Percentiles rank a stretch among this genome's conserved stretches.
Conservation (phyloP, 1,284 basidiomycete species). For the Cutaneotrichosporon sp. region DNA sequence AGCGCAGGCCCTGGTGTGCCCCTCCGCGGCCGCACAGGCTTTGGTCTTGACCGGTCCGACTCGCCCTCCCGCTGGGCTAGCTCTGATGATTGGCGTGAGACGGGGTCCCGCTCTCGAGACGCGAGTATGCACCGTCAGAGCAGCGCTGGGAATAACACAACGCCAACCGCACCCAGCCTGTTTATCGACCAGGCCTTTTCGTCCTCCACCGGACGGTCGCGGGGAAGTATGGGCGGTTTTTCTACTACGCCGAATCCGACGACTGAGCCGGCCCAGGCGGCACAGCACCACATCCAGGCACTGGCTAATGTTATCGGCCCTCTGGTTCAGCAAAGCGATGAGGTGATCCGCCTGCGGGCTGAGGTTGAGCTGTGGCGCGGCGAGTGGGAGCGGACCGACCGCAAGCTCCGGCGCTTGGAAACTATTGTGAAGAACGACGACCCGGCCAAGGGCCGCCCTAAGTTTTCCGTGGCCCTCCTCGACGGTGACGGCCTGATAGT, state of each 20-base stretch:
- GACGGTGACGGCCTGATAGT: conserved; percentile 44
- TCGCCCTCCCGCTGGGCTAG: conserved; percentile 11
- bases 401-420: conserved; percentile 32
- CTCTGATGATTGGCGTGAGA: conserved; percentile 12
- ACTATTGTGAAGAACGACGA: conserved; percentile 24
- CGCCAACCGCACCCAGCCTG: background rate
- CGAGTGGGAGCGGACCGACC: conserved; percentile 31
- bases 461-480: conserved; percentile 37
- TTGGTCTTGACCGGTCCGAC: background rate
- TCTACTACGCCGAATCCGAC: background rate
- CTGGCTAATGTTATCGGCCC: conserved; percentile 24
- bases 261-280: conserved; percentile 19
- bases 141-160: too few species aligned
- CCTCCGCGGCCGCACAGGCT: conserved; percentile 3
- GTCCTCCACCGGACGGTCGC: conserved; percentile 15
- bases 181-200: conserved; percentile 15
- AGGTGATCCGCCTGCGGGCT: conserved; percentile 39
- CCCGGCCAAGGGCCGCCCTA: conserved; percentile 15
- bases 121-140: conserved; percentile 18
- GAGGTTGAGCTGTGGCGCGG: conserved; percentile 38
- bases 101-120: conserved; percentile 9
- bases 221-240: background rate
- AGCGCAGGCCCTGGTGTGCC: conserved; percentile 1
- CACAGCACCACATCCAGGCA: conserved; percentile 24
- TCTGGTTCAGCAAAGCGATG: conserved; percentile 25